Base-by-base conservation (phyloP, 257 asterid species). In the Solanum rostratum region DNA sequence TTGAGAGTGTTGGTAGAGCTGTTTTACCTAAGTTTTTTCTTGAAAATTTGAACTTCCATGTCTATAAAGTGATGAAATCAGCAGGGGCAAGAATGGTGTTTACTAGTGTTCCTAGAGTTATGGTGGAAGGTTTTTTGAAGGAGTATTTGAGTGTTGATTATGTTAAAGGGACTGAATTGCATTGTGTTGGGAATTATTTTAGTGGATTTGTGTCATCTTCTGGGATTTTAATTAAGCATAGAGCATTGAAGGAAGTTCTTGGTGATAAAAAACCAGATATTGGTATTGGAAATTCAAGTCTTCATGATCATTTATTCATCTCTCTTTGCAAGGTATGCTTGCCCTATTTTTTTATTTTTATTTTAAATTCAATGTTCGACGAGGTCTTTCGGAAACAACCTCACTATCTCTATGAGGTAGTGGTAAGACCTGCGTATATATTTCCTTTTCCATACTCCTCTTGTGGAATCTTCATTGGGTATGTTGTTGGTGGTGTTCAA, bases 21-120 rank as follows among this genome's bases (percentile, higher is more conserved):
- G 98, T 96, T 24, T 84, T 96, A 79, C 99, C 99, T 0, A 96
- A 96, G 84, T 96, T 94, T 86, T 96, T 89, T 84, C 91, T 94
- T 1, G 98, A 96, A 49, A 90, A 93, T 63, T 88, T 94, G 4
- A 91, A 92, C 54, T 84, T 85, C 46, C 88, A 83, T 20, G 95
- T 88, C 3, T 93, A 79, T 43, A 90, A 92, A 65, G 89, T 90
- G 2, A n/a, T 94, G 22, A 90, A 85, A 19, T 87, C 94, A 1
- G 91, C 89, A 2, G 97, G 97, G 30, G 49, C 83, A 20, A 90
- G 73, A 60, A 84, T 85, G 2, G 94, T 93, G 0, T 41, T 92
- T 29, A 96, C 98, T 0, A 84, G 89, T 70, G 92, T 93, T 50
- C 99, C 99, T 0, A 90, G 94, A 57, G 94, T 96, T 24, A 92